Evolutionary conservation across 352 stramenopile species (phyloP), one percentile per base, ranked within the genome.

Genomic region (Pythium phragmiticola): DNA sequence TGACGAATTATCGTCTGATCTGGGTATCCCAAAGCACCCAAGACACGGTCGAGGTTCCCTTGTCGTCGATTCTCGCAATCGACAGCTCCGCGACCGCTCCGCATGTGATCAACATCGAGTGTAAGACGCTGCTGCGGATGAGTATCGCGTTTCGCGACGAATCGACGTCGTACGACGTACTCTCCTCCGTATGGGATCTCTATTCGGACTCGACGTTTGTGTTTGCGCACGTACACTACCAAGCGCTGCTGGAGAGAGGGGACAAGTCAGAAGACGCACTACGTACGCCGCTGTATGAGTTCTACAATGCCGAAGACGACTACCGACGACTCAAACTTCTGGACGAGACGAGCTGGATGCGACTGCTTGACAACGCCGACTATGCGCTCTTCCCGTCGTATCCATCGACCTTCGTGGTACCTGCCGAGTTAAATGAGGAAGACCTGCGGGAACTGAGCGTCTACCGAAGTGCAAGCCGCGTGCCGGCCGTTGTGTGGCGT

Each of bases 371-470:
- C 69, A 96, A 97, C 57, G 86, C 79, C 6, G 78, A 89, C 51
- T 98, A 96, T 66, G 74, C 69, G 3, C 73, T 98, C 33, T 98
- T 96, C 63, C 82, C 90, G 14, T 97, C 95, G 26, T 99, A 99
- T 71, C 97, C 97, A 1, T 83, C 82, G 1, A 80, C 87, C 7
- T 90, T 99, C 63, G 83, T 98, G 23, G 88, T 98, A 21, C 97
- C 97, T 14, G 85, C 88, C 0, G 88, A 90, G 7, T 74, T 99
- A 17, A 84, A 97, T 51, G 92, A 98, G 28, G 88, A 94, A 30
- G 89, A 98, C 52, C 63, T 98, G 23, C 72, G 76, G 2, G 80
- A 91, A 23, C 58, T 98, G 28, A 87, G 84, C 19, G 72, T 78
- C n/a, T 99, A 98, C 75, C 92, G 97, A 19, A 97, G 87, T 54